Evolutionary conservation across 257 asterid genomes (phyloP).

Genomic region (Solanum neorickii): DNA sequence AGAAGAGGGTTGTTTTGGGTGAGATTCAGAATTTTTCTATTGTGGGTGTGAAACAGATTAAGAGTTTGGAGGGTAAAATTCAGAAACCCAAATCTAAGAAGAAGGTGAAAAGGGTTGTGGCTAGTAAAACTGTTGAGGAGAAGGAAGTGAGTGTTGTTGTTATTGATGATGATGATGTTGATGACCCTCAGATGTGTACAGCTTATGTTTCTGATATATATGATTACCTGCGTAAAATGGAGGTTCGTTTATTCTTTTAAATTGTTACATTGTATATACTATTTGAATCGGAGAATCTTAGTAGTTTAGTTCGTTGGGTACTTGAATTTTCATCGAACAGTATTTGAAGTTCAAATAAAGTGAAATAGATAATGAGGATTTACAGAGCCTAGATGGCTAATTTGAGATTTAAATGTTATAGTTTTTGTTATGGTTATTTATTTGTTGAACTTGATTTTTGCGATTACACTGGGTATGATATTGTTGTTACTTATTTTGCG

Average conservation of each 20-base stretch:
- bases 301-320: background rate
- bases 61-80: background rate
- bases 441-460: background rate
- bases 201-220: conserved; percentile 72
- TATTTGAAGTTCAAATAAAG: background rate
- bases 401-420: background rate
- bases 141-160: conserved; percentile 1
- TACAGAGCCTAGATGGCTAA: background rate
- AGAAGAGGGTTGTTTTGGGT: conserved; percentile 70
- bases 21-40: conserved; percentile 50
- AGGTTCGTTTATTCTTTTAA: conserved; percentile 30
- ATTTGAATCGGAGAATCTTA: background rate
- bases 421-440: background rate
- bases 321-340: background rate
- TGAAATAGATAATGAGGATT: background rate
- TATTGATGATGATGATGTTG: conserved; percentile 14
- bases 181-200: conserved; percentile 67
- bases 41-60: background rate
- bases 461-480: background rate
- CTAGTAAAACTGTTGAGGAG: conserved; percentile 3
- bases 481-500: background rate
- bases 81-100: conserved; percentile 18
- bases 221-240: conserved; percentile 66
- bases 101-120: conserved; percentile 9
- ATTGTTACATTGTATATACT: background rate